Conservation (phyloP, 768 basidiomycete species). For the Tulasnella sp. region DNA sequence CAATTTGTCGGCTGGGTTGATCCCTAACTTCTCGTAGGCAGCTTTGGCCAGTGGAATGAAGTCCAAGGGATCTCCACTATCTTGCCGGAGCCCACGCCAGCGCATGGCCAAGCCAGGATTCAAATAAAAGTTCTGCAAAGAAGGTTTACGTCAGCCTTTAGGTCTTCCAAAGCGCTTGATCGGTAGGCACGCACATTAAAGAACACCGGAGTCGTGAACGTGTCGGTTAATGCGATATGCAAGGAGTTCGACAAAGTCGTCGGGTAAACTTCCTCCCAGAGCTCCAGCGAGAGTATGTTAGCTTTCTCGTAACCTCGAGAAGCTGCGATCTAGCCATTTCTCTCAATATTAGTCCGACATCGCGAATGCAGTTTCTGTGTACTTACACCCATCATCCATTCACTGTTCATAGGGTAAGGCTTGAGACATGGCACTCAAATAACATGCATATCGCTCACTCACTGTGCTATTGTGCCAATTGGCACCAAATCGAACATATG, state of each 20-base stretch:
- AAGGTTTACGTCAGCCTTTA: background rate
- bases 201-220: conserved; percentile 80
- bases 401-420: conserved; percentile 32
- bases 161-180: background rate
- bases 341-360: background rate
- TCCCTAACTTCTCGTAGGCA: conserved; percentile 58
- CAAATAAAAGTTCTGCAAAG: conserved; percentile 24
- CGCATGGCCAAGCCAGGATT: conserved; percentile 43
- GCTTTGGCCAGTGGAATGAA: conserved; percentile 66
- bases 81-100: conserved; percentile 84
- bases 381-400: conserved; percentile 83
- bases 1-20: conserved; percentile 50
- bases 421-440: conserved; percentile 13
- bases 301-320: conserved; percentile 69
- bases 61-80: conserved; percentile 81
- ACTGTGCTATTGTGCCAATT: conserved; percentile 83
- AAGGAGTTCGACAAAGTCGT: conserved; percentile 28
- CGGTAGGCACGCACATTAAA: conserved; percentile 48
- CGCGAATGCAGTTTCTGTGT: conserved; percentile 16
- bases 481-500: conserved; percentile 52
- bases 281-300: conserved; percentile 60
- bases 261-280: conserved; percentile 75
- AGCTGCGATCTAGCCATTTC: conserved; percentile 55
- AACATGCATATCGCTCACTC: conserved; percentile 23
- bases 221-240: conserved; percentile 84